Evolutionary conservation across 805 yeast species (phyloP).

Genomic region (Suhomyces pyralidae): DNA sequence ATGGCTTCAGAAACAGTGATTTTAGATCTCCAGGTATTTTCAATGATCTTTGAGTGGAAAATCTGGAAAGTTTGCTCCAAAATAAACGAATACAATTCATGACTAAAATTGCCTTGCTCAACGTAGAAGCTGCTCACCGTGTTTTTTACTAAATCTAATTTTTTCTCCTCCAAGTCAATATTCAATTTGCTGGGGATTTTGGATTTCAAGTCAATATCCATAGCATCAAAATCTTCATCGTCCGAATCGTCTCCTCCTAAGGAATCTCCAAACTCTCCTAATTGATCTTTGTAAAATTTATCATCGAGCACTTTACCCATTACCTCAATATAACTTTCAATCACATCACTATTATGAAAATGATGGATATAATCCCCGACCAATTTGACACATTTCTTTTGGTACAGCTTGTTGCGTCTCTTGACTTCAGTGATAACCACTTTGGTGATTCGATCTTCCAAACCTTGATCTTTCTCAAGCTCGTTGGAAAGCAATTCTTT

Average conservation of each 20-base stretch:
- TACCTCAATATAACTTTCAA: conserved; percentile 36
- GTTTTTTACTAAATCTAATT: conserved; percentile 34
- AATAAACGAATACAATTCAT: conserved; percentile 24
- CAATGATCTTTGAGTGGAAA: conserved; percentile 23
- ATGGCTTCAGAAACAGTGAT: conserved; percentile 44
- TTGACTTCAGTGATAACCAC: conserved; percentile 58
- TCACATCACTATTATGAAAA: conserved; percentile 34
- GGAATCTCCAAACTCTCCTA: conserved; percentile 14
- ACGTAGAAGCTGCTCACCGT: conserved; percentile 32
- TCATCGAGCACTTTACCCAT: conserved; percentile 35
- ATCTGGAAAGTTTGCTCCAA: conserved; percentile 21
- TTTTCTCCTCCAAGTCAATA: conserved; percentile 48
- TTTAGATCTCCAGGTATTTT: conserved; percentile 63
- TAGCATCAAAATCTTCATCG: conserved; percentile 26
- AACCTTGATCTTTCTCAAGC: conserved; percentile 9
- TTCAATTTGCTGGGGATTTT: conserved; percentile 39
- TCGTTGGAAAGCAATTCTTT: conserved; percentile 25
- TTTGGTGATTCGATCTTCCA: conserved; percentile 38
- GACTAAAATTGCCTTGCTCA: conserved; percentile 8
- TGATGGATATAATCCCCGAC: conserved; percentile 49
- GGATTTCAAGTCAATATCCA: conserved; percentile 18
- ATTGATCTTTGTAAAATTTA: conserved; percentile 34
- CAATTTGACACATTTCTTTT: conserved; percentile 49
- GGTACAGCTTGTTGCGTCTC: conserved; percentile 65
- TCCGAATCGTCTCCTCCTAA: conserved; percentile 20